These are phyloP conservation scores for Violaceomyces palustris DNA, from an alignment of 1,284 basidiomycete species.

Conservation along the genomic window DNA sequence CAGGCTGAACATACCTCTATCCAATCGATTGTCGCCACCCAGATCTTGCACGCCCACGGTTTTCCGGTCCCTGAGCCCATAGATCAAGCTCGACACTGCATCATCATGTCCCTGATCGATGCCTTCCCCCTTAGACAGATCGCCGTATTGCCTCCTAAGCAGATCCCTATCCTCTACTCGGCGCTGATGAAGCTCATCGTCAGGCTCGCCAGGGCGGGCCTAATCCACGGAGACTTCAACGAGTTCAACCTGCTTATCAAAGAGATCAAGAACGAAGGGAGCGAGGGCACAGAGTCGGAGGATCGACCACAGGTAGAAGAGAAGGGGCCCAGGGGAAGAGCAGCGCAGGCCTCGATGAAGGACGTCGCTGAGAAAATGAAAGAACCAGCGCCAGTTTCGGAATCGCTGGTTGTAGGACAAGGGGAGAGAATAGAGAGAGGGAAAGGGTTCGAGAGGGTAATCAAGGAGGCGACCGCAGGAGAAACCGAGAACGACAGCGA, in stretches of 20 bases:
- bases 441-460: constrained; percentile 41
- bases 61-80: constrained; percentile 92
- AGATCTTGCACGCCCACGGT: constrained; percentile 86
- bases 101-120: constrained; percentile 93
- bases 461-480: constrained; percentile 3
- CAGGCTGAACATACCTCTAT: too few relatives aligned
- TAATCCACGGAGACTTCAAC: constrained; percentile 98
- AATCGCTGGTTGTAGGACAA: constrained; percentile 1
- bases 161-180: constrained; percentile 79
- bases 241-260: constrained; percentile 97
- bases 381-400: too few relatives aligned
- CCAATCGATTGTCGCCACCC: too few relatives aligned
- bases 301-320: constrained; percentile 3
- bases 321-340: constrained; percentile 4
- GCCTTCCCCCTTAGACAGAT: constrained; percentile 96
- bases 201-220: constrained; percentile 80
- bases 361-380: too few relatives aligned
- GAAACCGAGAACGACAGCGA: constrained; percentile 4
- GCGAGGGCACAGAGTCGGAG: constrained; percentile 12
- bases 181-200: constrained; percentile 92
- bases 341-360: background rate
- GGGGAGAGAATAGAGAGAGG: constrained; percentile 34
- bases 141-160: constrained; percentile 67
- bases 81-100: constrained; percentile 88
- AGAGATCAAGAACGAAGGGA: constrained; percentile 41